phyloP scores from a whole-genome alignment of 2,329 filamentous ascomycete genomes.

The Myriosclerotinia duriaeana region DNA sequence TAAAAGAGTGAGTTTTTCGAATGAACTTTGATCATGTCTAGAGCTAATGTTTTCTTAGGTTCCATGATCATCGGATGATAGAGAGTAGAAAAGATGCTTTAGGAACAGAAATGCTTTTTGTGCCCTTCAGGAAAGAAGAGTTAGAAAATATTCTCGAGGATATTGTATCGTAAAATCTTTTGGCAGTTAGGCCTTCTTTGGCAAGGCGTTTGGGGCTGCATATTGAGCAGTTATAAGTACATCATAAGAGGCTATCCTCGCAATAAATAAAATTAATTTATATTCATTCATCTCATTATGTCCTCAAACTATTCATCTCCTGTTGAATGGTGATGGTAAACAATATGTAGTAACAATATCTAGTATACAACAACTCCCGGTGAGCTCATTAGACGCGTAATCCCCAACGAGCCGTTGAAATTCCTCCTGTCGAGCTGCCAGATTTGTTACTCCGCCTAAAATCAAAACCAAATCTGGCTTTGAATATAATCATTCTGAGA shows the following conservation, averaged over 20 bases:
- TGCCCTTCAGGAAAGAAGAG: conserved; percentile 85
- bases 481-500: no score
- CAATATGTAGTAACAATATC: background rate
- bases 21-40: conserved; percentile 23
- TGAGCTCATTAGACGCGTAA: background rate
- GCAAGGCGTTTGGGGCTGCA: conserved; percentile 23
- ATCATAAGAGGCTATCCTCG: background rate
- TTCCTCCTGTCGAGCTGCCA: no score
- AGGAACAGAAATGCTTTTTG: conserved; percentile 80
- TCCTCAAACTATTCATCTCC: background rate
- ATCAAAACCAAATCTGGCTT: no score
- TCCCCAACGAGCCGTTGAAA: no score
- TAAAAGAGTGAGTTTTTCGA: conserved; percentile 72
- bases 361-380: background rate
- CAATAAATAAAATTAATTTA: background rate
- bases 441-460: no score
- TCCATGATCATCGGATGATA: conserved; percentile 98
- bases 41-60: conserved; percentile 49
- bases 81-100: conserved; percentile 81
- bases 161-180: conserved; percentile 36
- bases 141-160: conserved; percentile 88
- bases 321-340: background rate
- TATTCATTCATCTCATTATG: background rate
- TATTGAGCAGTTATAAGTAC: conserved; percentile 8
- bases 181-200: conserved; percentile 21